Conservation (phyloP, 768 basidiomycete species). For the Suillus tomentosus region DNA sequence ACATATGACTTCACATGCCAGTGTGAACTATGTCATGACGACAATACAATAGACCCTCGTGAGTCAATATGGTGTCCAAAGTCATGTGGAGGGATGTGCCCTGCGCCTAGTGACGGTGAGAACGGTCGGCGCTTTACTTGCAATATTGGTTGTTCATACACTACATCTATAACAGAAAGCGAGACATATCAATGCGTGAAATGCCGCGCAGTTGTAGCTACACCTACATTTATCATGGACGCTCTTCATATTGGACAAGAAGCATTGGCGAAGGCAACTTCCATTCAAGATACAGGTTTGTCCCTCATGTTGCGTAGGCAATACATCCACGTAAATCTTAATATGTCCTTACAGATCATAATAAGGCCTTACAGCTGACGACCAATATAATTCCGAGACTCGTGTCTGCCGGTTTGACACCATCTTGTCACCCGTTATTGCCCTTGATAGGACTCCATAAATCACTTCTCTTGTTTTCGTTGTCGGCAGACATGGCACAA, state of each 20-base stretch:
- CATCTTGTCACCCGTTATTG: slow-evolving; percentile 77
- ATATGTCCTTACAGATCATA: slow-evolving; percentile 46
- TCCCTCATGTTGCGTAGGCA: slow-evolving; percentile 5
- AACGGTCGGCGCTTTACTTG: neutral
- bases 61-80: slow-evolving; percentile 71
- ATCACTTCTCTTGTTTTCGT: slow-evolving; percentile 59
- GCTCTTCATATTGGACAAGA: slow-evolving; percentile 71
- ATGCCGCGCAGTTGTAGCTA: slow-evolving; percentile 52
- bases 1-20: slow-evolving; percentile 80
- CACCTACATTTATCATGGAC: slow-evolving; percentile 59
- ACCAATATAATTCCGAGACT: slow-evolving; percentile 69
- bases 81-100: slow-evolving; percentile 64
- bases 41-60: slow-evolving; percentile 55
- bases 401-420: slow-evolving; percentile 55
- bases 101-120: slow-evolving; percentile 61
- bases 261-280: slow-evolving; percentile 70
- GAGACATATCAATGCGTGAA: slow-evolving; percentile 50
- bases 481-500: slow-evolving; percentile 44
- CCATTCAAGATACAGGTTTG: slow-evolving; percentile 61
- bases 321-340: slow-evolving; percentile 4
- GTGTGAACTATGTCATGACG: slow-evolving; percentile 58
- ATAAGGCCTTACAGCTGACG: slow-evolving; percentile 59
- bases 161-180: slow-evolving; percentile 41
- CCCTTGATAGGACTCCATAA: slow-evolving; percentile 72
- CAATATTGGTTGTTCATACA: neutral